Conservation (phyloP, 129 eudicot species). For the Apium graveolens region DNA sequence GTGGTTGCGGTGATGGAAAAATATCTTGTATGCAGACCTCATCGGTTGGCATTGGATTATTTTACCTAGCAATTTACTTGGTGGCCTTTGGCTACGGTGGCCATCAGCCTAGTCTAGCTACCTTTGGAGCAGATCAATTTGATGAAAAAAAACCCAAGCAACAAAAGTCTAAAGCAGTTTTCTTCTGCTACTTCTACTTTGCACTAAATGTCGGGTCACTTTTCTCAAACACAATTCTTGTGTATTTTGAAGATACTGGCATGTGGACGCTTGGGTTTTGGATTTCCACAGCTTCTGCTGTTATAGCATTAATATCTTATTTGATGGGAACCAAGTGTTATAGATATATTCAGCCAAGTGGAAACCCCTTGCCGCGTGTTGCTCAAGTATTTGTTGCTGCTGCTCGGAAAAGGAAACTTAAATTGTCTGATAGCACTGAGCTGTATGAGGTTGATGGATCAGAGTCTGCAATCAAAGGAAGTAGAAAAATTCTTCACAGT, state of each 20-base stretch:
- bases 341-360: conserved; percentile 46
- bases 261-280: conserved; percentile 77
- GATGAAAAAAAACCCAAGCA: conserved; percentile 42
- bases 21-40: conserved; percentile 36
- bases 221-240: conserved; percentile 69
- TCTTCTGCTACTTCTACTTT: conserved; percentile 66
- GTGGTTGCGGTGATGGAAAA: conserved; percentile 67
- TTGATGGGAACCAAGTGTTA: conserved; percentile 50
- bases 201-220: conserved; percentile 80
- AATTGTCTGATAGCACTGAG: conserved; percentile 18
- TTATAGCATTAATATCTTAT: conserved; percentile 36
- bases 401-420: conserved; percentile 30
- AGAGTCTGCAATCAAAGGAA: conserved; percentile 77
- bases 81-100: conserved; percentile 94
- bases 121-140: conserved; percentile 86
- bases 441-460: conserved; percentile 59
- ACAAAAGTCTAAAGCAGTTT: conserved; percentile 36
- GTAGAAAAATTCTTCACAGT: conserved; percentile 67
- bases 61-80: conserved; percentile 65
- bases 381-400: conserved; percentile 76
- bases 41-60: conserved; percentile 28
- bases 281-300: conserved; percentile 49
- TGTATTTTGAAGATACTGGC: conserved; percentile 70
- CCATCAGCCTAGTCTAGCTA: conserved; percentile 81
- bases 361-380: conserved; percentile 15